Evolutionary conservation across 139 green algal genomes (phyloP), one percentile per base, ranked within the genome.

Genomic region (Coccomyxa sp.): DNA sequence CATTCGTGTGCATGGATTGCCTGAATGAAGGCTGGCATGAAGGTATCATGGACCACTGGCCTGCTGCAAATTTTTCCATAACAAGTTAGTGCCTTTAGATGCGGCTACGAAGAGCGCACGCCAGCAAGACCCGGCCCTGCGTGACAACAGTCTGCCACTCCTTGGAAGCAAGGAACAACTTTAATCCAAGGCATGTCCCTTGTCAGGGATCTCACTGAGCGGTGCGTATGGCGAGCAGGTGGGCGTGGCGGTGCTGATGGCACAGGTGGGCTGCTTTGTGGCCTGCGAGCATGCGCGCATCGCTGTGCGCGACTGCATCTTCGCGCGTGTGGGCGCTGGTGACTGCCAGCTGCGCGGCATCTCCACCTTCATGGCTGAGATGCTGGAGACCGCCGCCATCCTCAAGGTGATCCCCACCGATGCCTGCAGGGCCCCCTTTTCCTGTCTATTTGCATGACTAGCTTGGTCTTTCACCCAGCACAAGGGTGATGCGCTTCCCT

Each of bases 351-450:
- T 94, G 86, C 87, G 93, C 13, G 97, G 97, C 27, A 91, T 99
- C 68, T 97, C 91, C 13, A 99, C 97, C 21, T 99, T 99, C 94
- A 99, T 99, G 97, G 96, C 96, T 9, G 97, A 99, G 88, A 99
- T 99, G 97, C 91, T 99, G 71, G 97, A 99, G 86, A 98, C 93
- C 13, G 92, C 93, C 3, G 91, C 94, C 63, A 98, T 98, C 68
- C 89, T 98, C 4, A 92, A 95, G 87, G 81, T 86, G 38, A 3
- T 15, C 57, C 38, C 21, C 67, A 13, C 25, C 23, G 25, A 30
- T 10, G 7, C 67, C 67, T 25, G 67, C 21, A 27, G 67, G 3
- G 3, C 1, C 3, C 25, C 67, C 3, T 3, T 75, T 30, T 75
- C 67, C 67, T 75, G 67, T 75, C 23, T 27, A 10, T 75, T 27